Evolutionary conservation across 176 grass and related monocot species (phyloP), one percentile per base, ranked within the genome.

Genomic region (Avena sativa): DNA sequence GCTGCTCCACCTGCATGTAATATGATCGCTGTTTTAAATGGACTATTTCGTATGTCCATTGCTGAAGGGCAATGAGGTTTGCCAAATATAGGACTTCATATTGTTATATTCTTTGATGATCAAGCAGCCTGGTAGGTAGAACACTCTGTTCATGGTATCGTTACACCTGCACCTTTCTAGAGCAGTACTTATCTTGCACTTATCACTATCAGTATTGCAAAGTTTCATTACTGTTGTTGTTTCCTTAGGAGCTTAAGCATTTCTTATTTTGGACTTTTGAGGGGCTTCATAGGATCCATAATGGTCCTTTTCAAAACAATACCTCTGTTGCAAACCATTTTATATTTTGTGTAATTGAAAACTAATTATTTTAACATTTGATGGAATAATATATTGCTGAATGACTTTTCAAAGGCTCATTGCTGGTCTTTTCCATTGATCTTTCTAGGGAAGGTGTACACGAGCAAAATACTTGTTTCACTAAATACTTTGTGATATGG

Each of bases 311-410:
- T 12, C 20, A 8, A 76, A 67, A 70, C 48, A 67, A 38, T 74
- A 19, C 40, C 36, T 15, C 36, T 85, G 47, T 49, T 14, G 9
- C 44, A 49, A 74, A 60, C 32, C 55, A 44, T n/a, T 60, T 47
- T n/a, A 74, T 81, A 26, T 15, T 65, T 88, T 70, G 48, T 40
- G 55, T 16, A 59, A 79, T n/a, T 9, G 13, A 76, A 76, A 53
- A 10, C 14, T 52, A 53, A 30, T 52, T 23, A 19, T 74, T 53
- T 51, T 50, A 62, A 26, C 72, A 28, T 13, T 40, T 74, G 11
- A 71, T 86, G 55, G 20, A 74, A 73, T 3, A 52, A 51, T 87
- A 81, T 71, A 74, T 58, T 74, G 14, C 71, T 63, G 30, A 71
- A 69, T 86, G 62, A 25, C 2, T 52, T 82, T 61, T 51, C 47